Base-by-base conservation (phyloP, 495 filamentous ascomycete species). In the Penicillium paradoxum region DNA sequence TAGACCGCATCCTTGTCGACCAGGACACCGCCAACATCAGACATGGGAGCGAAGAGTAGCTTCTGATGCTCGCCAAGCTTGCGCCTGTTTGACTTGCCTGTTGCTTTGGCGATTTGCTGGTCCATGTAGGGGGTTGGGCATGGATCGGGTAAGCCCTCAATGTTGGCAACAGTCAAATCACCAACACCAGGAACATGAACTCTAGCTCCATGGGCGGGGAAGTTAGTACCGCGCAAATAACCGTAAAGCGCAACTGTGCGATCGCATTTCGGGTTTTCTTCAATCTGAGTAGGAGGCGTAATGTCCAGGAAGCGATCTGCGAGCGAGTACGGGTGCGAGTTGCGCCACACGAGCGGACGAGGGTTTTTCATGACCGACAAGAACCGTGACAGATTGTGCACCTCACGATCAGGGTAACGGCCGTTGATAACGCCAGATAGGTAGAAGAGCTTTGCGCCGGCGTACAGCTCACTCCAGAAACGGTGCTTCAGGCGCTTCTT, bases 311-410 rank as follows among this genome's bases (percentile, higher is more conserved):
- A 92, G 51, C 91, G 88, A 73, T 98, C 93, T 38, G 91, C 90
- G 42, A 98, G 72, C 46, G 88, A 83, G 67, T 98, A 98, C 19
- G 91, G 91, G 73, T 98, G 93, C 1, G 88, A 85, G 60, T 97
- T 97, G 45, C 95, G 83, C 93, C 93, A 98, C n/a, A 97, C 77
- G 6, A 98, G 73, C 5, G 93, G 93, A 41, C 93, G 82, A 25
- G 93, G 95, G 68, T 95, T 97, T 76, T 98, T 98, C 95, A 97
- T 97, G 59, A 98, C 90, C 3, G 87, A 91, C 58, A 98, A 78
- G 68, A 98, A 98, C 40, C 95, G 80, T 13, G 88, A 92, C 4
- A 98, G 71, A 56, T 98, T 98, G 73, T 97, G 89, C 18, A 98
- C 84, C 72, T 98, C 95, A 45, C 93, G 84, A 64, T 98, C 93